phyloP scores from a whole-genome alignment of 1,284 basidiomycete species.

The Rhodotorula sp. region DNA sequence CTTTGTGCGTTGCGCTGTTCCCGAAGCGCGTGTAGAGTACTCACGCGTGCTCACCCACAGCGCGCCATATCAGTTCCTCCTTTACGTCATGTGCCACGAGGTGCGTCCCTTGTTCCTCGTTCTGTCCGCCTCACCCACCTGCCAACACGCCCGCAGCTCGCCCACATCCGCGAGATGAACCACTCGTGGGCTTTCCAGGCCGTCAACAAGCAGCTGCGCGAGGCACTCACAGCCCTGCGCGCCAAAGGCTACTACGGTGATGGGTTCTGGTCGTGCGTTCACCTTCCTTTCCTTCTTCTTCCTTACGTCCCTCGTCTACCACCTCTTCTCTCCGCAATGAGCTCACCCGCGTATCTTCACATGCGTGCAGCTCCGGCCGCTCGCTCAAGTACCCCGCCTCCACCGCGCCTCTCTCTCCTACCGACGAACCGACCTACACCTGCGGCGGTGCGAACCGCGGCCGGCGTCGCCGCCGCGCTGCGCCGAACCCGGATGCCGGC shows the following conservation, averaged over 20 bases:
- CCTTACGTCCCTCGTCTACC: neutral
- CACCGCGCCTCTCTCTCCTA: neutral
- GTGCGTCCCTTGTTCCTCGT: neutral
- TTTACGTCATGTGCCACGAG: conserved; percentile 38
- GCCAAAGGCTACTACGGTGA: conserved; percentile 34
- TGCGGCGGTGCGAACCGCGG: conserved; percentile 20
- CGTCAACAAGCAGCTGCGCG: conserved; percentile 31
- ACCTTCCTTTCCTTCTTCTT: too few species aligned
- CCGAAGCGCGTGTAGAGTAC: neutral
- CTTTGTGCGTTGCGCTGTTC: conserved; percentile 44
- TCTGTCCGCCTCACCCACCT: neutral
- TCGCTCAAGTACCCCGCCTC: conserved; percentile 10
- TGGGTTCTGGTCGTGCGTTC: conserved; percentile 30
- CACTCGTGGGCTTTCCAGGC: conserved; percentile 18
- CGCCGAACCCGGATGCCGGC: neutral
- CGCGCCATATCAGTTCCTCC: conserved; percentile 33
- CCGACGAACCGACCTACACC: conserved; percentile 12
- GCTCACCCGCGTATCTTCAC: too few species aligned
- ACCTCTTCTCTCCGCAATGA: neutral
- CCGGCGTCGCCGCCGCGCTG: neutral
- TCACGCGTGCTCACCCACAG: neutral
- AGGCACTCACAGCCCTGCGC: conserved; percentile 14
- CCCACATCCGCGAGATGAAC: conserved; percentile 30
- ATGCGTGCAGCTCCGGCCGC: neutral
- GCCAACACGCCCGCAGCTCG: neutral